Base-by-base conservation (phyloP, 495 filamentous ascomycete genomes). In the Paragyromitra xinjiangensis region DNA sequence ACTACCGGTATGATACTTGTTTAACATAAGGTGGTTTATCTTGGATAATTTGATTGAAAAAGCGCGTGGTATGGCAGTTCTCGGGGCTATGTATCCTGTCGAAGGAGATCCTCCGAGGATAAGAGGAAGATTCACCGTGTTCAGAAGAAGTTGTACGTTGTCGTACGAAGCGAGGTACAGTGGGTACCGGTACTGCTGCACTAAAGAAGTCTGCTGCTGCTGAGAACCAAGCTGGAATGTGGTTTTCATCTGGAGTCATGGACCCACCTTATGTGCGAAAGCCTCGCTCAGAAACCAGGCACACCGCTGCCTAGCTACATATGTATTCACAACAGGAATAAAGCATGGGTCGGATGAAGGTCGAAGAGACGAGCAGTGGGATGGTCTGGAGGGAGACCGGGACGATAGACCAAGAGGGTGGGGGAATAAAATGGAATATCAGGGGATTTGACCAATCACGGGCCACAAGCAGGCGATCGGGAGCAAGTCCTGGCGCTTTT, bases 371-470 rank as follows among this genome's bases (percentile, higher is more conserved):
- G 69, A 50, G 55, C 34, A 3, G 66, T 53, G 50, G 55, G 55
- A 59, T 59, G 50, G 50, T 53, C 50, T 53, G 50, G 50, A 53
- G 50, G 50, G n/a, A 22, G 37, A 44, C 37, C 29, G 59, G 34
- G 45, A n/a, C 51, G 55, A 66, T 19, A 59, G 24, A 24, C 62
- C 50, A 53, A 39, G 70, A 68, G 44, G 69, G 62, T 67, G 61
- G 63, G 70, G 61, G 61, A 24, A 66, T 34, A 44, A 62, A 70
- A 58, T 34, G 39, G 2, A 45, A 22, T 50, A 53, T 53, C 19
- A 61, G 44, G 45, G 14, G 39, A 74, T 55, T 44, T 37, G 73
- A 74, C 74, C 74, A 77, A 77, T 77, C 71, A 75, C 45, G 66
- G 26, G 29, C 14, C 6, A n/a, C 39, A 68, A 50, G 50, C 70